Evolutionary conservation across 305 asterid genomes (phyloP).

Genomic region (Solanum chacoense): DNA sequence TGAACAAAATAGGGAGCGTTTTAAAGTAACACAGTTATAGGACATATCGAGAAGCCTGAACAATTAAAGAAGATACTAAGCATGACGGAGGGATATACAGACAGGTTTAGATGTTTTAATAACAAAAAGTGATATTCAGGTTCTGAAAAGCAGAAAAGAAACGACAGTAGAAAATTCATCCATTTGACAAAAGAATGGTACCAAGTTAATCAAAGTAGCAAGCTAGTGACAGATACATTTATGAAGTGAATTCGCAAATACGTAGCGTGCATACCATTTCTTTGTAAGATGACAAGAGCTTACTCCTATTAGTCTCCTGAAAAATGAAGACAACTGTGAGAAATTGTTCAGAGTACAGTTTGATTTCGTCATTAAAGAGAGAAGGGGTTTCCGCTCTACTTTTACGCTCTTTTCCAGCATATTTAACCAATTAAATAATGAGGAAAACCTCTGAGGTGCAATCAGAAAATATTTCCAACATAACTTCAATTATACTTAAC

Average conservation of each 20-base stretch:
- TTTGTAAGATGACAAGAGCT: slow-evolving; percentile 54
- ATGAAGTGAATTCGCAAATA: background rate
- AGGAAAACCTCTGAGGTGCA: background rate
- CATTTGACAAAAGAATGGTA: background rate
- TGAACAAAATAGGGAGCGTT: background rate
- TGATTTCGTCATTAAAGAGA: background rate
- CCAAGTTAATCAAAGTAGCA: background rate
- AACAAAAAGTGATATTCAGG: background rate
- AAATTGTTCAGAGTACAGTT: background rate
- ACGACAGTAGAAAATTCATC: background rate
- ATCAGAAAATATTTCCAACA: background rate
- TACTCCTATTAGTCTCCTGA: slow-evolving; percentile 46
- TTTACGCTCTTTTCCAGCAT: background rate
- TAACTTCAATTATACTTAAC: background rate
- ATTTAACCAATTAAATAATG: background rate
- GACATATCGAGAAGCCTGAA: background rate
- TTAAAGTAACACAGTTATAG: background rate
- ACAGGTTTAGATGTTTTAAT: background rate
- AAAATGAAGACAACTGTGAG: slow-evolving; percentile 4
- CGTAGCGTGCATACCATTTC: slow-evolving; percentile 44
- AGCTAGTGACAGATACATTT: background rate
- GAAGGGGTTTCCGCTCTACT: background rate
- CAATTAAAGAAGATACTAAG: background rate
- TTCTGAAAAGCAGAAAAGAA: background rate
- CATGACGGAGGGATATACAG: background rate